Base-by-base conservation (phyloP, 495 filamentous ascomycete species). In the Aspergillus sclerotioniger region DNA sequence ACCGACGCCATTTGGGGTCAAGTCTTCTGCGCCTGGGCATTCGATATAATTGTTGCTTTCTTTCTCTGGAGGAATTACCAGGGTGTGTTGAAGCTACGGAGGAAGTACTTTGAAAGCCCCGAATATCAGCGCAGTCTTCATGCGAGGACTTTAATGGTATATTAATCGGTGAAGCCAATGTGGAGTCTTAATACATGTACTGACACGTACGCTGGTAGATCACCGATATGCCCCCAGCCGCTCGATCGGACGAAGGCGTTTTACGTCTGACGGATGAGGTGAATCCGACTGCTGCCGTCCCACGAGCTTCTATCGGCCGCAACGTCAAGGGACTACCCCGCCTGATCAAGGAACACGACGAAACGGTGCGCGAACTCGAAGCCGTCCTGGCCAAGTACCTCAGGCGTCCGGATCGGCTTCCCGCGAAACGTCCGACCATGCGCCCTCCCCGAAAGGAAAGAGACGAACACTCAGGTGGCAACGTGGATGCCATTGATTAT, bases 41-140 rank as follows among this genome's bases (percentile, higher is more conserved):
- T 96, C 69, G 86, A 92, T 70, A 68, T 86, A 21, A 80, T 92
- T 31, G 78, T 97, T 47, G 86, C 79, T 51, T 86, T 78, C 59
- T 96, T 96, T 66, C 73, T 98, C 17, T 98, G 91, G 91, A 85
- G 82, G 74, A 97, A 96, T 63, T 98, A 98, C 72, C 83, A 81
- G 46, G 84, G 79, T 16, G 81, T 98, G 20, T 66, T 84, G 20
- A 75, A 72, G 43, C 69, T 98, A 55, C 84, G 92, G 63, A 84
- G 89, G 50, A 67, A 82, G 32, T 96, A 96, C 67, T 92, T 96
- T 64, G 78, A 92, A 62, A 95, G 87, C 61, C 81, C 89, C 6
- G 95, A 97, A 33, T 98, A 97, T 63, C 88, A 95, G 70, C 80
- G 81, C 41, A 95, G 91, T 71, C 74, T 97, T 52, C 91, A 96